These are phyloP conservation scores for Aspergillus amoenus DNA, from an alignment of 2,329 filamentous ascomycete species.

Conservation along the genomic window DNA sequence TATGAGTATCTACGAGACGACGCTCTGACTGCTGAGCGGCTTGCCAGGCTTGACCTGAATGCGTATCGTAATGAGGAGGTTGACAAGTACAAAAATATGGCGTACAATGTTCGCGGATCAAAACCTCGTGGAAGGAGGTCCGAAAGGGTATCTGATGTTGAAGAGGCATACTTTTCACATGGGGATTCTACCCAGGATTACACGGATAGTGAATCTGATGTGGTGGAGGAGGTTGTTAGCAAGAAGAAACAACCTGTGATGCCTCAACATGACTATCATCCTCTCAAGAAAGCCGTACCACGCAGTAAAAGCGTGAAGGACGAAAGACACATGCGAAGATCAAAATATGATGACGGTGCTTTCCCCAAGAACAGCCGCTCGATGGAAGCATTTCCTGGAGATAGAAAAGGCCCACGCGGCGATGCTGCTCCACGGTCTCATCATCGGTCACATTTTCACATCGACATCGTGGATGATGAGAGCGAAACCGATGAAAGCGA, in stretches of 20 bases:
- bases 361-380: slow-evolving; percentile 1
- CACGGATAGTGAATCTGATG: slow-evolving; percentile 18
- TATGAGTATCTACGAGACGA: slow-evolving; percentile 25
- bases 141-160: slow-evolving; percentile 4
- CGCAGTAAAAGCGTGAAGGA: slow-evolving; percentile 11
- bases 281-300: slow-evolving; percentile 6
- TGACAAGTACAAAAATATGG: not conserved
- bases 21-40: slow-evolving; percentile 11
- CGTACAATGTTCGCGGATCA: not conserved
- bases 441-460: slow-evolving; percentile 15
- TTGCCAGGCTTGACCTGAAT: slow-evolving; percentile 30
- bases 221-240: slow-evolving; percentile 2
- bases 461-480: slow-evolving; percentile 16
- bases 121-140: slow-evolving; percentile 5
- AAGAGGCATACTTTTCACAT: slow-evolving; percentile 11
- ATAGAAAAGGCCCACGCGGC: slow-evolving; percentile 6
- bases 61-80: slow-evolving; percentile 10
- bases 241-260: slow-evolving; percentile 7
- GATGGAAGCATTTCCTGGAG: slow-evolving; percentile 10
- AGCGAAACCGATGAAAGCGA: slow-evolving; percentile 13
- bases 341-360: slow-evolving; percentile 8
- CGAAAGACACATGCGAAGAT: slow-evolving; percentile 1
- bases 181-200: slow-evolving; percentile 12
- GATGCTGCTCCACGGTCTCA: slow-evolving; percentile 8
- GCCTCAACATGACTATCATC: slow-evolving; percentile 3